A percentile compares a stretch with the other conserved stretches of the same genome.
Evolutionary conservation across 176 grass and related monocot genomes (phyloP).

Genomic region (Zea luxurians): DNA sequence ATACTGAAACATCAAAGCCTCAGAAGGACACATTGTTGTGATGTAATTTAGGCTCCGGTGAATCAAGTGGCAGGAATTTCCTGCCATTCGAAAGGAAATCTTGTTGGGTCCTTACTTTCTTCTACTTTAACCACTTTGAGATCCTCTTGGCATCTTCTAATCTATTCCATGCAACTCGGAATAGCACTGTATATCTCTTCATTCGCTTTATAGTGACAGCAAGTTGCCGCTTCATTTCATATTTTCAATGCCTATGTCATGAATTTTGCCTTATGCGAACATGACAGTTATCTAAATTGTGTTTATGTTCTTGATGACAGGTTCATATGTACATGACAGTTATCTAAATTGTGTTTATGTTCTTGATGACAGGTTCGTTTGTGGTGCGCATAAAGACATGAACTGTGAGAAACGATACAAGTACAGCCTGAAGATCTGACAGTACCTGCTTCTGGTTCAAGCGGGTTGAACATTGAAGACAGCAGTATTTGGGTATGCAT

Average conservation of each 20-base stretch:
- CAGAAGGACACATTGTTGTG: not conserved
- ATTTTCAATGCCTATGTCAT: not conserved
- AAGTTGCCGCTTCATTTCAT: not conserved
- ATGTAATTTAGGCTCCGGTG: not conserved
- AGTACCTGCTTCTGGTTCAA: constrained; percentile 20
- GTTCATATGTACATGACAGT: constrained; percentile 57
- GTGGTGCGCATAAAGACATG: constrained; percentile 73
- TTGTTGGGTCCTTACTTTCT: not conserved
- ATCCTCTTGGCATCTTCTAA: not conserved
- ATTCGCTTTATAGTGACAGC: not conserved
- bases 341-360: constrained; percentile 27
- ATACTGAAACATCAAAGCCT: not conserved
- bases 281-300: constrained; percentile 27
- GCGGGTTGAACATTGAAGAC: not conserved
- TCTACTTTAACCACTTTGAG: not conserved
- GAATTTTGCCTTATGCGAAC: constrained; percentile 1
- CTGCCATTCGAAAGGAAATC: not conserved
- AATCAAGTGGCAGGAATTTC: not conserved
- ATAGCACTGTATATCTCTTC: not conserved
- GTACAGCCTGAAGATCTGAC: constrained; percentile 3
- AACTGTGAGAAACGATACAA: constrained; percentile 21
- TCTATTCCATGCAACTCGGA: too few relatives aligned
- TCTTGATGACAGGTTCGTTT: constrained; percentile 55
- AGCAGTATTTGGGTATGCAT: not conserved
- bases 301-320: constrained; percentile 27